Evolutionary conservation across 2,329 filamentous ascomycete species (phyloP), one percentile per base, ranked within the genome.

Genomic region (Coleophoma crateriformis): DNA sequence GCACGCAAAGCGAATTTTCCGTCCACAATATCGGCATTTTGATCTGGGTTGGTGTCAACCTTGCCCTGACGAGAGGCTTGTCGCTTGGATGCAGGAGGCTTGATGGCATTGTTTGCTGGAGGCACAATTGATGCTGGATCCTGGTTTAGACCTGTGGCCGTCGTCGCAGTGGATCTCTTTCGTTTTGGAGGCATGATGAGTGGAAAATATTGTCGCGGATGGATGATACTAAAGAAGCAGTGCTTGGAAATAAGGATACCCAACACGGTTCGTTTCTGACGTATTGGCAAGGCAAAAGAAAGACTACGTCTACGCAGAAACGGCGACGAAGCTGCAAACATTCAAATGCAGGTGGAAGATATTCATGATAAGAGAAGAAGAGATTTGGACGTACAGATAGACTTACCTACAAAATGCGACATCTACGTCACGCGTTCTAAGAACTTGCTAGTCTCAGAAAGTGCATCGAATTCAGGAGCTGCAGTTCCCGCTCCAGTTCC

Each of bases 1-100:
- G 60, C 62, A 46, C 62, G 50, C 34, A 63, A 46, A n/a, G 62
- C 61, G n/a, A 48, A 48, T 27, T 60, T 61, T 13, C 60, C 61
- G 54, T 64, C 62, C 33, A 63, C 20, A 8, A 64, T 57, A 44
- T 62, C 62, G 14, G 52, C 40, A 52, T 64, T 63, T 19, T 60
- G 53, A 41, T 64, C 59, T 34, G 62, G 62, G 37, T 64, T 64
- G 2, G 61, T 63, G 17, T 60, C 60, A 22, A 61, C 27, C 32
- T 55, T 59, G 14, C 47, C 45, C 8, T 57, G 49, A n/a, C 54
- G 55, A 13, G 56, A 56, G 6, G 55, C 48, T 46, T 57, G 54
- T 45, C 57, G 51, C 33, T 53, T 58, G 27, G 27, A 7, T 33
- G 52, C 40, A 20, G 57, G 51, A 14, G 41, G 49, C 45, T 52